Percentiles rank a stretch among this genome's conserved stretches.
Conservation (phyloP, 2,329 filamentous ascomycete species). For the Hypoxylon rubiginosum region DNA sequence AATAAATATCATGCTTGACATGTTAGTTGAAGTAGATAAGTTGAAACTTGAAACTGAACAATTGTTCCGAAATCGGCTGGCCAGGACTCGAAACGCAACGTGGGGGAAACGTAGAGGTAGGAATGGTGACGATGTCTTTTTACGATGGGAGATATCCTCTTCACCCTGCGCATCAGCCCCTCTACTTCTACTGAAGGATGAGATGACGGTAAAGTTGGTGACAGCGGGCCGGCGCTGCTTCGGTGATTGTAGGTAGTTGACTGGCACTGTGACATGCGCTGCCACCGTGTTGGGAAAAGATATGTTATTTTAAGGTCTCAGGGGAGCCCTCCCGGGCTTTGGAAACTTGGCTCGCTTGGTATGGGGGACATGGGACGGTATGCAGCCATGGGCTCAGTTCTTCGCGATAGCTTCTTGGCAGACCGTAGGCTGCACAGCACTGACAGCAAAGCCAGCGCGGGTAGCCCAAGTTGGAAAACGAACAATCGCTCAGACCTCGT, state of each 20-base stretch:
- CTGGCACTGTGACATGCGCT: conserved; percentile 36
- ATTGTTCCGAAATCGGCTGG: conserved; percentile 14
- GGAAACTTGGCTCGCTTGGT: conserved; percentile 10
- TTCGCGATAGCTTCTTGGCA: conserved; percentile 38
- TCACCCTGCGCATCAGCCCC: conserved; percentile 16
- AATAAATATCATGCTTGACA: background rate
- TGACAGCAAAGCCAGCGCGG: conserved; percentile 6
- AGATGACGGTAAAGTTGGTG: conserved; percentile 31
- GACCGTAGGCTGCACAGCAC: conserved; percentile 20
- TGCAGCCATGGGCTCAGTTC: conserved; percentile 31
- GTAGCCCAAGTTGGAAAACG: conserved; percentile 18
- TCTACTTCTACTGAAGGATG: conserved; percentile 22
- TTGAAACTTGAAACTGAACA: conserved; percentile 1
- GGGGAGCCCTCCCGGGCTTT: conserved; percentile 23
- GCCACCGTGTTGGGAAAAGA: conserved; percentile 38
- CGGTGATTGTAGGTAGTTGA: conserved; percentile 36
- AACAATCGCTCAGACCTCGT: conserved; percentile 33
- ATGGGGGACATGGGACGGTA: conserved; percentile 23
- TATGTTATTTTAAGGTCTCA: conserved; percentile 33
- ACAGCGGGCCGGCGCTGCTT: conserved; percentile 34
- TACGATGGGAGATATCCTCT: background rate
- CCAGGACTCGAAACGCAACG: conserved; percentile 3
- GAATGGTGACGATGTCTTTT: conserved; percentile 14
- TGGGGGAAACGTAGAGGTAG: conserved; percentile 6
- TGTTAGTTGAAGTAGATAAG: background rate